Evolutionary conservation across 495 filamentous ascomycete genomes (phyloP).

Genomic region (Mycothermus thermophilus): DNA sequence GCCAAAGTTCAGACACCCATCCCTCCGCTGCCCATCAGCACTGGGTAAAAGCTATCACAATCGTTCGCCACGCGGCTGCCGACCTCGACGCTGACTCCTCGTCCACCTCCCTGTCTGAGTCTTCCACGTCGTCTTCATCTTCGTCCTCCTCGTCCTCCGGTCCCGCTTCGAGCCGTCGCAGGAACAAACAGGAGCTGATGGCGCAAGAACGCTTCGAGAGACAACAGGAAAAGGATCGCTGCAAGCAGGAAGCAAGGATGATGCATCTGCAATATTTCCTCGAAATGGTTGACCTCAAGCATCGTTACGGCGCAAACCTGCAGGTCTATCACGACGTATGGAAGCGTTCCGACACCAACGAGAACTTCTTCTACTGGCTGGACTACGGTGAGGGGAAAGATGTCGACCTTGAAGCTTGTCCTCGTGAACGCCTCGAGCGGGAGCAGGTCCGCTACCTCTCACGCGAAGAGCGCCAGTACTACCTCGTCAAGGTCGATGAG

Average conservation of each 20-base stretch:
- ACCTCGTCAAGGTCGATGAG: conserved; percentile 55
- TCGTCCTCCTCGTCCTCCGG: conserved; percentile 16
- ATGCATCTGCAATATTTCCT: conserved; percentile 88
- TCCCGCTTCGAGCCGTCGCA: conserved; percentile 17
- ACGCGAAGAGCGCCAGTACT: conserved; percentile 55
- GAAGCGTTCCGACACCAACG: conserved; percentile 57
- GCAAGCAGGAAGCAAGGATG: conserved; percentile 47
- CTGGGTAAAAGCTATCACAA: conserved; percentile 59
- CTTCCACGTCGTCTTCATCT: background rate
- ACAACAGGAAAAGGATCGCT: conserved; percentile 31
- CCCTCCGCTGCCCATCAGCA: conserved; percentile 41
- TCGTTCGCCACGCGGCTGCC: conserved; percentile 55
- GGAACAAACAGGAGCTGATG: conserved; percentile 14
- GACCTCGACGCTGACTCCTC: conserved; percentile 37
- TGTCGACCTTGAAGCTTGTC: conserved; percentile 43
- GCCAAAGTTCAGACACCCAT: conserved; percentile 2
- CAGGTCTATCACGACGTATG: conserved; percentile 74
- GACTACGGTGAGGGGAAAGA: conserved; percentile 61
- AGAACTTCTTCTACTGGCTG: conserved; percentile 97
- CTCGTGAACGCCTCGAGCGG: conserved; percentile 50
- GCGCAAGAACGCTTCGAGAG: conserved; percentile 24
- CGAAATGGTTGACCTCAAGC: conserved; percentile 85
- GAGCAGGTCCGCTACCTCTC: conserved; percentile 63
- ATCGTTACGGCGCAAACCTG: conserved; percentile 76
- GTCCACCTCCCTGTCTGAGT: background rate